Conservation (phyloP, 176 grass and related monocot species). For the Cymbopogon citratus region DNA sequence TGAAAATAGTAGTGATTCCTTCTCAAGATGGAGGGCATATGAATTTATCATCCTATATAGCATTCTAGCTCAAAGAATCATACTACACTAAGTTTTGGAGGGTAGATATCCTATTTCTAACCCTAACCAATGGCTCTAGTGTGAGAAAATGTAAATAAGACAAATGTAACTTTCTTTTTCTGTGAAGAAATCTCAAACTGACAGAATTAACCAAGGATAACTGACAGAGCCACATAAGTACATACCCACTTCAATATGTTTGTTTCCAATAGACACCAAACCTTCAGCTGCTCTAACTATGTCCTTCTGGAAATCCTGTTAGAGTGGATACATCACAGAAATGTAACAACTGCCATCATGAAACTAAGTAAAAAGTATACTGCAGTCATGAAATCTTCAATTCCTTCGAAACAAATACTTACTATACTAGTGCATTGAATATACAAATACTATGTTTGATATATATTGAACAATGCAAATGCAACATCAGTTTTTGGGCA, state of each 20-base stretch:
- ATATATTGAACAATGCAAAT: background rate
- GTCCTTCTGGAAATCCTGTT: constrained; percentile 97
- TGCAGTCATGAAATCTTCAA: background rate
- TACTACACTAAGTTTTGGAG: constrained; percentile 9
- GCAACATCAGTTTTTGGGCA: background rate
- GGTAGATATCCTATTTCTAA: constrained; percentile 11
- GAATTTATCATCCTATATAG: background rate
- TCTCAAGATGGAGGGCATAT: constrained; percentile 13
- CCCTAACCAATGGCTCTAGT: constrained; percentile 6
- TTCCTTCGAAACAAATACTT: background rate
- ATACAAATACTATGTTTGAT: background rate
- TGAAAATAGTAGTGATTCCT: background rate
- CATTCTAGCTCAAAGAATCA: constrained; percentile 5
- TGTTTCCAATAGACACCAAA: constrained; percentile 55
- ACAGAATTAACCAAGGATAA: constrained; percentile 28
- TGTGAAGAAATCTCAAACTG: constrained; percentile 1
- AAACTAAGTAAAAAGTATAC: background rate
- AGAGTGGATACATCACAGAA: constrained; percentile 5
- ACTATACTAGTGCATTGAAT: constrained; percentile 4
- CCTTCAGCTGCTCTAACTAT: constrained; percentile 78
- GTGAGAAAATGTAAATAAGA: background rate
- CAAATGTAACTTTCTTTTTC: background rate
- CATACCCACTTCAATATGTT: constrained; percentile 82
- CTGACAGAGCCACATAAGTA: constrained; percentile 40
- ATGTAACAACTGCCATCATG: constrained; percentile 11